Percentiles rank a stretch among this genome's conserved stretches.
Evolutionary conservation across 495 filamentous ascomycete species (phyloP).

Genomic region (Lichenothelia convexa): DNA sequence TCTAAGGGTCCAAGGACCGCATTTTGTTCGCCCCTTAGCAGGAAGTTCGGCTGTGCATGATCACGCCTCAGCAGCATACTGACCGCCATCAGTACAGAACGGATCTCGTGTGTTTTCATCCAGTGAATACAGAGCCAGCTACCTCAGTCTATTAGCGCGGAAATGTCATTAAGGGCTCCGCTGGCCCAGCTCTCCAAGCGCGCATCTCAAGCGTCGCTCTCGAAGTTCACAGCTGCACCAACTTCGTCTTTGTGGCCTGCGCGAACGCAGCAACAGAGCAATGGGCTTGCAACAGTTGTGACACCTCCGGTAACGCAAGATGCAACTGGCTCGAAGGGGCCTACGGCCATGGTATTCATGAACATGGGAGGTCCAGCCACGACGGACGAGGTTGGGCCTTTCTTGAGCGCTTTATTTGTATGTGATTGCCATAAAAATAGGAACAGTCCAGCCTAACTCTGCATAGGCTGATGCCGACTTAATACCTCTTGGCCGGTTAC

Average conservation of each 20-base stretch:
- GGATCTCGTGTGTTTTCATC: no score
- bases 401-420: slow-evolving; percentile 89
- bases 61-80: no score
- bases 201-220: slow-evolving; percentile 7
- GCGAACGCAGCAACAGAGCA: slow-evolving; percentile 22
- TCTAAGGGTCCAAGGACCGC: no score
- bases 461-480: slow-evolving; percentile 73
- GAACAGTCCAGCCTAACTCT: no score
- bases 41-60: no score
- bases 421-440: no score
- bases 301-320: slow-evolving; percentile 60
- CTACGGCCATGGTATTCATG: slow-evolving; percentile 93
- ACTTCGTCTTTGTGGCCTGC: slow-evolving; percentile 27
- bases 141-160: no score
- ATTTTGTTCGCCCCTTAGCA: no score
- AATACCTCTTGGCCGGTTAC: slow-evolving; percentile 86
- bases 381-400: slow-evolving; percentile 69
- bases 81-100: no score
- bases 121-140: no score
- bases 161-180: slow-evolving; percentile 1
- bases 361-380: slow-evolving; percentile 98
- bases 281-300: slow-evolving; percentile 22
- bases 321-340: slow-evolving; percentile 40
- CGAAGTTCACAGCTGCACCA: slow-evolving; percentile 3
- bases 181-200: slow-evolving; percentile 11